Base-by-base conservation (phyloP, 1,284 basidiomycete species). In the Tremellales sp. region DNA sequence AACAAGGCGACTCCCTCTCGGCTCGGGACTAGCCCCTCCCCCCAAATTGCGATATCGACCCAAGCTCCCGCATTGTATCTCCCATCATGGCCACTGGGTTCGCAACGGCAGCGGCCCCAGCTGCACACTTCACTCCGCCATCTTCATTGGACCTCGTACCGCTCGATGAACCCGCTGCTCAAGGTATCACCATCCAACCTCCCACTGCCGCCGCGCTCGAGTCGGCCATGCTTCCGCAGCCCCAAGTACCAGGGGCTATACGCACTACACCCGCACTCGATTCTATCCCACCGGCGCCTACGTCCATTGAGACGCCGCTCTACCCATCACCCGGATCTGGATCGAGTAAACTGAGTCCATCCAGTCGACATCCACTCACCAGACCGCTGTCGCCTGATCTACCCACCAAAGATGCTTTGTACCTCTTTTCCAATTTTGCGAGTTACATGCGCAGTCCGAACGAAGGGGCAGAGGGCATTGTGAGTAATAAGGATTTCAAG, bases 391-490 rank as follows among this genome's bases (percentile, higher is more conserved):
- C 65, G 8, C 66, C 67, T 4, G 69, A 72, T 49, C 45, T 72
- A 12, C 69, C 69, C 4, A 60, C 45, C 31, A 45, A 57, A 24
- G 67, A 72, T 48, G 65, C 63, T 4, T 43, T 72, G 19, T 70
- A 69, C 48, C 50, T 72, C 2, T 72, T 72, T 44, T 46, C 49
- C 42, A 68, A 68, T 48, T 72, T 69, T 51, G 56, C 61, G 19
- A 65, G 65, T 39, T 72, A 70, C 43, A 69, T 67, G 65, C 51
- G 61, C n/a, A 62, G 58, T 33, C 68, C 69, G 2, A 50, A 64
- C 46, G 61, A 72, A 40, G 65, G 65, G 1, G 50, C 57, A 3
- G 52, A 59, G 24, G 67, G 65, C 6, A 56, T 65, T 8, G 48
- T 51, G 15, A 57, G 45, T 24, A 56, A 58, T 26, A 62, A 57